These are phyloP conservation scores for Cephalotrichum gorgonifer DNA, from an alignment of 2,329 filamentous ascomycete species.

Conservation along the genomic window DNA sequence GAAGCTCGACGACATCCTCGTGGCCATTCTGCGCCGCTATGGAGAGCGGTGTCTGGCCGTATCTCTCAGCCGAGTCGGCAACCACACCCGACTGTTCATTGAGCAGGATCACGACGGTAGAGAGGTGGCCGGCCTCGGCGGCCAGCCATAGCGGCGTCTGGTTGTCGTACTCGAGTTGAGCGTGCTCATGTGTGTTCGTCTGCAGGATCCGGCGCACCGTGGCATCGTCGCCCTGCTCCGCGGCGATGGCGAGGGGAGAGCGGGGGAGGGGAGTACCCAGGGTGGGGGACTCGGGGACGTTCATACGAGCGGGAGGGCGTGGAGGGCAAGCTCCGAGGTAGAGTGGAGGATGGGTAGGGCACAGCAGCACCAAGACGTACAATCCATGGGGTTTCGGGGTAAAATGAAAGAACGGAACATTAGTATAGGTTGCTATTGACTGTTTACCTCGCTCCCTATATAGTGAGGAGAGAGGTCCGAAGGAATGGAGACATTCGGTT, in stretches of 20 bases:
- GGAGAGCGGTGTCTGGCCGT: conserved; percentile 10
- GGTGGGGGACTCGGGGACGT: conserved; percentile 3
- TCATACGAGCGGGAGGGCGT: not conserved
- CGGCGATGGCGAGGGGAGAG: conserved; percentile 3
- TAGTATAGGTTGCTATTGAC: no score
- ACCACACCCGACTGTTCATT: not conserved
- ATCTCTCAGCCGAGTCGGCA: conserved; percentile 3
- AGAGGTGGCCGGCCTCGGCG: conserved; percentile 3
- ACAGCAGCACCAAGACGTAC: no score
- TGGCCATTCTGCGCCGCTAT: conserved; percentile 11
- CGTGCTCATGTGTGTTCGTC: not conserved
- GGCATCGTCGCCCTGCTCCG: conserved; percentile 4
- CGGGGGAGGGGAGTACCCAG: conserved; percentile 3
- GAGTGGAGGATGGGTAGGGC: not conserved
- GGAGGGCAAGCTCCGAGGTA: not conserved
- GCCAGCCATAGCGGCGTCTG: conserved; percentile 6
- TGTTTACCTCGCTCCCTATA: no score
- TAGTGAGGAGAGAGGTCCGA: no score
- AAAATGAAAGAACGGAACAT: no score
- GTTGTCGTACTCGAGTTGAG: conserved; percentile 1
- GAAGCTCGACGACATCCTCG: conserved; percentile 8
- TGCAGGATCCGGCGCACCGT: not conserved
- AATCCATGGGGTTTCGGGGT: no score
- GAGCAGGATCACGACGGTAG: conserved; percentile 1
- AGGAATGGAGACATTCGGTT: not conserved